Base-by-base conservation (phyloP, 2,329 filamentous ascomycete genomes). In the Biscogniauxia sp. region DNA sequence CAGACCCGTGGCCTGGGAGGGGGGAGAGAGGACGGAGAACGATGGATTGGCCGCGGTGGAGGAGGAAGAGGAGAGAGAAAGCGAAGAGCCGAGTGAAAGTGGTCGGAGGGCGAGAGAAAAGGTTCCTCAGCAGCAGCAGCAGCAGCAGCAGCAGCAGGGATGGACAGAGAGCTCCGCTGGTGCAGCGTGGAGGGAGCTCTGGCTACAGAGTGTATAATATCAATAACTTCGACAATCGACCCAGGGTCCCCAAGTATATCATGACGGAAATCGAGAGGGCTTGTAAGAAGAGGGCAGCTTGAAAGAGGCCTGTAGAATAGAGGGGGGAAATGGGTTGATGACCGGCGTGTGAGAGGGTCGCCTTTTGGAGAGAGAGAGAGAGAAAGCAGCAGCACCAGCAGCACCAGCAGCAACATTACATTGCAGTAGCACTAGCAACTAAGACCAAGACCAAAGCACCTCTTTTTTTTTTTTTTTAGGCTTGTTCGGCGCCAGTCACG, bases 11-110 rank as follows among this genome's bases (percentile, higher is more conserved):
- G 28, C 55, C 37, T 50, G 57, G 61, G 51, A n/a, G n/a, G n/a
- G 53, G 55, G 56, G 37, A 58, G 19, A 51, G 56, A 45, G 56
- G 57, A n/a, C 56, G 53, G 50, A 51, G 57, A 26, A 54, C 56
- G 50, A 59, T 64, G 62, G 37, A 85, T 85, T 81, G 79, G 80
- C 75, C 69, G 72, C 73, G 69, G 71, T 72, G 69, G 72, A 70
- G 65, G 63, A 68, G 64, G 66, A 68, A 66, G 67, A 69, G 74
- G 67, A 69, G 74, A 23, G 5, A 23, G n/a, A 23, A 23, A 68
- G 69, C 66, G 67, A 68, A 71, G 37, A 45, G 15, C 15, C 37
- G 37, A 45, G 37, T 17, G 37, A 45, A 45, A n/a, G 37, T 17
- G 67, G 70, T 64, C 71, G 64, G 67, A 68, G 68, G 68, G 69